phyloP scores from a whole-genome alignment of 768 basidiomycete species.

The Boletus huronensis region DNA sequence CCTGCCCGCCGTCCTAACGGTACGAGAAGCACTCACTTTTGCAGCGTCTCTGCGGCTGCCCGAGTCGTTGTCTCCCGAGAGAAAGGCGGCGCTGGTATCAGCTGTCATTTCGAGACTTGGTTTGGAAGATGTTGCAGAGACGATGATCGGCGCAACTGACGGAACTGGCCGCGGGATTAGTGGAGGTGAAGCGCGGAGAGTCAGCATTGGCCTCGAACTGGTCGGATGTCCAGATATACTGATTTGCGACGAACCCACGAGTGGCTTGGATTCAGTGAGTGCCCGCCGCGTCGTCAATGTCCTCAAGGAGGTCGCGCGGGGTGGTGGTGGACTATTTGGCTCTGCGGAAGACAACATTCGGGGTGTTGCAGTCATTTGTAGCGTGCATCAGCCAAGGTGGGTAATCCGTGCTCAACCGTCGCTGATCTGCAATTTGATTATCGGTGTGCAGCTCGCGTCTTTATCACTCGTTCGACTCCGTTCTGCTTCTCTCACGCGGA shows the following conservation, averaged over 20 bases:
- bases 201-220: conserved; percentile 87
- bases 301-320: conserved; percentile 68
- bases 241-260: conserved; percentile 83
- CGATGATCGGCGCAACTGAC: conserved; percentile 62
- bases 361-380: conserved; percentile 80
- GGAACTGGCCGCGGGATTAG: conserved; percentile 79
- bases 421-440: neutral
- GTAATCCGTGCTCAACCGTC: conserved; percentile 12
- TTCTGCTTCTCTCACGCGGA: conserved; percentile 76
- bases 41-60: conserved; percentile 84
- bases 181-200: conserved; percentile 87
- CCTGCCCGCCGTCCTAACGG: conserved; percentile 74
- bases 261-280: conserved; percentile 84
- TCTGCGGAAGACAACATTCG: conserved; percentile 36
- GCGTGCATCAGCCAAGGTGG: conserved; percentile 84
- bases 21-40: conserved; percentile 78
- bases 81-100: conserved; percentile 65
- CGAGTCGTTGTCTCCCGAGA: conserved; percentile 57
- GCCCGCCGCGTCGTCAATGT: conserved; percentile 78
- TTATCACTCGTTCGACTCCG: conserved; percentile 81
- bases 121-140: conserved; percentile 62
- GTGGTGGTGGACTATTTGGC: conserved; percentile 25
- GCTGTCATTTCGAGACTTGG: conserved; percentile 76
- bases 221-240: conserved; percentile 82
- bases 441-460: conserved; percentile 57